Conservation (phyloP, 2,329 filamentous ascomycete genomes). For the Cryphonectria carpinicola region DNA sequence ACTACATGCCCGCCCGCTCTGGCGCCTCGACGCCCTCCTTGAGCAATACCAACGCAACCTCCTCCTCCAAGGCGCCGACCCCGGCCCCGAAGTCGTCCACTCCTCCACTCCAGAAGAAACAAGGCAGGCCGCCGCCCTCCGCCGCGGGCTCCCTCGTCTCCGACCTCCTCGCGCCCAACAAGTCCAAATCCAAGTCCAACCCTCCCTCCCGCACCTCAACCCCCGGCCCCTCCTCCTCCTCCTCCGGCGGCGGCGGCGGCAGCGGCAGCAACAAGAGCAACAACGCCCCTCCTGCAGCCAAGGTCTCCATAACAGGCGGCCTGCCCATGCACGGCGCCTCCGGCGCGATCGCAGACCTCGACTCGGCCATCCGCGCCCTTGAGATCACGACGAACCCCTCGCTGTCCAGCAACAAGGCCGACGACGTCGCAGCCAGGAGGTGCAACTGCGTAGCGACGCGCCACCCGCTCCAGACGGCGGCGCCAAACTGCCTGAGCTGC, state of each 20-base stretch:
- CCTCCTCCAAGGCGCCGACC: conserved; percentile 47
- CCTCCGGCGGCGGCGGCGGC: too few species aligned
- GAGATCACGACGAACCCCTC: conserved; percentile 92
- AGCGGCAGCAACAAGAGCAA: conserved; percentile 36
- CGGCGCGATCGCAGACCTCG: conserved; percentile 70
- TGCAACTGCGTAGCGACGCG: conserved; percentile 89
- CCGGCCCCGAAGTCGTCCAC: conserved; percentile 58
- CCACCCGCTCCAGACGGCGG: conserved; percentile 86
- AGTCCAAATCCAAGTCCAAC: conserved; percentile 60
- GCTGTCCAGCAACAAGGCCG: conserved; percentile 45
- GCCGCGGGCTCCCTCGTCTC: conserved; percentile 81
- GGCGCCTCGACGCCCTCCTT: conserved; percentile 46
- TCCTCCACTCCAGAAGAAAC: conserved; percentile 40
- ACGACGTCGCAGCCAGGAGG: conserved; percentile 62
- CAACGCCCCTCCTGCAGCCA: conserved; percentile 55
- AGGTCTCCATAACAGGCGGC: conserved; percentile 75
- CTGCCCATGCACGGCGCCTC: conserved; percentile 82
- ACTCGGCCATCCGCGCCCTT: conserved; percentile 83
- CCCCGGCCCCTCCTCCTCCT: conserved; percentile 53
- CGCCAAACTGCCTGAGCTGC: conserved; percentile 89
- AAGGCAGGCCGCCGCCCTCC: conserved; percentile 62
- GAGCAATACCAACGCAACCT: conserved; percentile 41
- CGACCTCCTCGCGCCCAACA: conserved; percentile 58
- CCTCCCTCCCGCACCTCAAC: conserved; percentile 57
- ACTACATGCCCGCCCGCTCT: conserved; percentile 68